Evolutionary conservation across 2,329 filamentous ascomycete species (phyloP).

Genomic region (Alternaria infectoria): DNA sequence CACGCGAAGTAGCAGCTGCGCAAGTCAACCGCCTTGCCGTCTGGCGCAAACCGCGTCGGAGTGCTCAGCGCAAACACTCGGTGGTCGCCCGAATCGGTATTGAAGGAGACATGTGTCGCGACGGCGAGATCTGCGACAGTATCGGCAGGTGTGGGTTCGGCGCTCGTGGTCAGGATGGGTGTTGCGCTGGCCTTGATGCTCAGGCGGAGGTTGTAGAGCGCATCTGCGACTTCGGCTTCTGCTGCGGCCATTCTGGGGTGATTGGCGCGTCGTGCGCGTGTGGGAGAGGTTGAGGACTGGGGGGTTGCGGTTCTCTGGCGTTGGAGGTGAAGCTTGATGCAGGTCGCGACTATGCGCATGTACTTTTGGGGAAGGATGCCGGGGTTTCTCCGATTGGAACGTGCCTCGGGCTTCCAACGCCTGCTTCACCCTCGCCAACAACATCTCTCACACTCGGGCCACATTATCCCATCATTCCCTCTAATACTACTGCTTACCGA

Average conservation of each 20-base stretch:
- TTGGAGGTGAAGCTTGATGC: slow-evolving; percentile 1
- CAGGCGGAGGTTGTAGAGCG: slow-evolving; percentile 82
- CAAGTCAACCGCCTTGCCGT: slow-evolving; percentile 74
- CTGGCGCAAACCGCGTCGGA: slow-evolving; percentile 84
- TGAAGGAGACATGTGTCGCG: slow-evolving; percentile 67
- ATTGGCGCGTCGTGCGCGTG: slow-evolving; percentile 21
- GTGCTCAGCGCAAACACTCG: slow-evolving; percentile 71
- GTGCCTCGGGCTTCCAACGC: slow-evolving; percentile 9
- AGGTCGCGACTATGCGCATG: slow-evolving; percentile 17
- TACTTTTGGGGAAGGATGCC: slow-evolving; percentile 15
- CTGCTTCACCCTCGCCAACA: not conserved
- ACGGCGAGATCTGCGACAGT: slow-evolving; percentile 66
- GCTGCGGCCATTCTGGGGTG: slow-evolving; percentile 28
- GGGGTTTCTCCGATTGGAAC: slow-evolving; percentile 15
- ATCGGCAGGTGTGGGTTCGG: slow-evolving; percentile 68
- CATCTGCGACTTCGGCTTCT: slow-evolving; percentile 60
- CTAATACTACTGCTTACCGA: not conserved
- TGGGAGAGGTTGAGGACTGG: not conserved
- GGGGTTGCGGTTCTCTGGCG: not conserved
- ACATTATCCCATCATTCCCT: not conserved
- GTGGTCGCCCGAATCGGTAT: slow-evolving; percentile 61
- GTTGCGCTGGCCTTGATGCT: slow-evolving; percentile 74
- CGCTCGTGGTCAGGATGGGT: slow-evolving; percentile 75
- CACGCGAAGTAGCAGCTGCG: slow-evolving; percentile 97
- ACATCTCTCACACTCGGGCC: not conserved